phyloP scores from a whole-genome alignment of 106 monocot species.

The Alisma plantagoaquatica region DNA sequence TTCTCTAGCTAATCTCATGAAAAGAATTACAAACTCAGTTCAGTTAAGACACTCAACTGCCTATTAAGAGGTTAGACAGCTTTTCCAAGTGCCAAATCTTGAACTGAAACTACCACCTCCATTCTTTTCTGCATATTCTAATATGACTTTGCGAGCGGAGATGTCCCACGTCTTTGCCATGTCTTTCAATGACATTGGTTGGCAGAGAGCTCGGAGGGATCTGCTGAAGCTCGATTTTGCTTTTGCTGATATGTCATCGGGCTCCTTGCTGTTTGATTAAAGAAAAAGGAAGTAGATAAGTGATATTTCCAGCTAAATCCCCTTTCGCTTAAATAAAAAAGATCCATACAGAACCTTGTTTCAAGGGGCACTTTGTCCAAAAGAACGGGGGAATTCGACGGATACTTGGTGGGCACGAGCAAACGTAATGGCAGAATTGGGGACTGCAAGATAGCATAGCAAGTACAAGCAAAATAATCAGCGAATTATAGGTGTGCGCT shows the following conservation, averaged over 20 bases:
- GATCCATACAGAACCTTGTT: slow-evolving; percentile 14
- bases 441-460: slow-evolving; percentile 37
- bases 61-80: slow-evolving; percentile 18
- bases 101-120: slow-evolving; percentile 79
- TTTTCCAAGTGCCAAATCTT: slow-evolving; percentile 46
- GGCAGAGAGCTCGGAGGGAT: slow-evolving; percentile 34
- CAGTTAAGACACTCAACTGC: too few relatives aligned
- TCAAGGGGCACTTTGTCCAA: slow-evolving; percentile 56
- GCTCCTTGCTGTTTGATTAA: slow-evolving; percentile 27
- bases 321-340: background rate
- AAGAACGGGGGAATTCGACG: slow-evolving; percentile 58
- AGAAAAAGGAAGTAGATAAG: background rate
- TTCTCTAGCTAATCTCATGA: too few relatives aligned
- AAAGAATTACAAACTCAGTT: too few relatives aligned
- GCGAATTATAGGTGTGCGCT: too few relatives aligned
- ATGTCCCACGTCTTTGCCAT: slow-evolving; percentile 62
- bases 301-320: background rate
- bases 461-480: too few relatives aligned
- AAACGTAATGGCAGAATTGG: slow-evolving; percentile 58
- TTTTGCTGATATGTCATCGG: slow-evolving; percentile 46
- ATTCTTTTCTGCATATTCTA: slow-evolving; percentile 46
- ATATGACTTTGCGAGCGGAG: slow-evolving; percentile 43
- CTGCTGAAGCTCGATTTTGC: slow-evolving; percentile 45
- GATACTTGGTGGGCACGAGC: slow-evolving; percentile 58
- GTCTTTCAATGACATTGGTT: slow-evolving; percentile 55